A percentile compares a stretch with the other conserved stretches of the same genome.
Conservation (phyloP, 1,284 basidiomycete species). For the Cystobasidiaceae sp. region DNA sequence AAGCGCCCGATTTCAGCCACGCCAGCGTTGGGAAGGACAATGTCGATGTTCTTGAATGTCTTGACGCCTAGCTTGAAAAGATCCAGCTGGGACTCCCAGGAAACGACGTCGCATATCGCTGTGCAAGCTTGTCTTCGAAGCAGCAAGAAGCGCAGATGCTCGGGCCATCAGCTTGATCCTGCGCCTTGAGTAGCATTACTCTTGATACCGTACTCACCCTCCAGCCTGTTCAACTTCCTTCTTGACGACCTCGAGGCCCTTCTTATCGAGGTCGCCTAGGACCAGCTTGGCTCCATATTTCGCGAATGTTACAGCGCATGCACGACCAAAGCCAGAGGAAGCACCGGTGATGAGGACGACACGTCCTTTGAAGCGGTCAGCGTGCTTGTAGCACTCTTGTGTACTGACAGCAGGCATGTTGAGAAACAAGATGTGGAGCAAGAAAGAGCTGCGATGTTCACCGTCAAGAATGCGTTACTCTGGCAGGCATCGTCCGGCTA, state of each 20-base stretch:
- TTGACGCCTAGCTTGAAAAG: slow-evolving; percentile 55
- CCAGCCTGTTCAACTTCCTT: slow-evolving; percentile 50
- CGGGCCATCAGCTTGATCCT: not conserved
- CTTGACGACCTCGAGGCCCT: slow-evolving; percentile 50
- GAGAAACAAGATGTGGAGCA: not conserved
- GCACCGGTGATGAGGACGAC: slow-evolving; percentile 58
- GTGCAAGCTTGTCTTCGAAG: slow-evolving; percentile 53
- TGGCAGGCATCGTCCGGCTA: not conserved
- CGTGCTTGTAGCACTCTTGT: slow-evolving; percentile 50
- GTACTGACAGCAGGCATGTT: slow-evolving; percentile 23
- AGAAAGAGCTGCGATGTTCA: not conserved
- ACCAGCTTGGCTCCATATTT: slow-evolving; percentile 56
- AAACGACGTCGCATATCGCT: slow-evolving; percentile 54
- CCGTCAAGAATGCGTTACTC: not conserved
- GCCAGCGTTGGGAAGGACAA: slow-evolving; percentile 57
- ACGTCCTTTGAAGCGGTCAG: slow-evolving; percentile 51
- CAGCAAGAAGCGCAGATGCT: not conserved
- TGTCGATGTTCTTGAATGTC: slow-evolving; percentile 54
- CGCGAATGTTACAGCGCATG: slow-evolving; percentile 52
- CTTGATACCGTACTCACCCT: no score
- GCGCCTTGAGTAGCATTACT: no score
- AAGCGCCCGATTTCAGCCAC: slow-evolving; percentile 51
- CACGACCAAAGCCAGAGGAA: slow-evolving; percentile 56
- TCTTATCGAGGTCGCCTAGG: slow-evolving; percentile 54
- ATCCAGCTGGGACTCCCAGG: slow-evolving; percentile 55